phyloP scores from a whole-genome alignment of 2,329 filamentous ascomycete genomes.

The Cladosporium halotolerans region DNA sequence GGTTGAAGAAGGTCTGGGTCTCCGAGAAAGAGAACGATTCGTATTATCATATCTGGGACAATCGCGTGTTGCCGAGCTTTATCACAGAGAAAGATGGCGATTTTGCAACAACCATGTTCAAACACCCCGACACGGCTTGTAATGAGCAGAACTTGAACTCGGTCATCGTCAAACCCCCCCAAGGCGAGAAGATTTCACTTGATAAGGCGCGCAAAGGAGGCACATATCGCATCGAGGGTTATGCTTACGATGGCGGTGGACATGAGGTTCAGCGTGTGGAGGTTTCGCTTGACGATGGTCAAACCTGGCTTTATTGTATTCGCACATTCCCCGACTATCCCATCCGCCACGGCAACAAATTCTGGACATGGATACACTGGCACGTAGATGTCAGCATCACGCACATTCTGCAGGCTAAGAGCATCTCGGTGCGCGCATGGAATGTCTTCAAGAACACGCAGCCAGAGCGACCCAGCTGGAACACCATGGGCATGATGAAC shows the following conservation, averaged over 20 bases:
- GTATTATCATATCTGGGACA: slow-evolving; percentile 47
- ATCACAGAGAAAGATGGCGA: slow-evolving; percentile 45
- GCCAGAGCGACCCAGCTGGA: slow-evolving; percentile 42
- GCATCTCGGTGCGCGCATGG: slow-evolving; percentile 43
- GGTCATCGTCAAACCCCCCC: slow-evolving; percentile 41
- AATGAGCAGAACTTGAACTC: slow-evolving; percentile 47
- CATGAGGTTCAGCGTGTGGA: slow-evolving; percentile 47
- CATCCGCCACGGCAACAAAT: slow-evolving; percentile 47
- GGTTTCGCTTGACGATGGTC: slow-evolving; percentile 42
- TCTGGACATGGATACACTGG: slow-evolving; percentile 52
- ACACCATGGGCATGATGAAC: slow-evolving; percentile 51
- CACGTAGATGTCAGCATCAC: slow-evolving; percentile 43
- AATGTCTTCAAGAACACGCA: slow-evolving; percentile 49
- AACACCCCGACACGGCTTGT: slow-evolving; percentile 44
- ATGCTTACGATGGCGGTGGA: slow-evolving; percentile 47
- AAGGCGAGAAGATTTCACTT: slow-evolving; percentile 41
- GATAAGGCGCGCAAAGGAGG: slow-evolving; percentile 32
- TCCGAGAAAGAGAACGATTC: slow-evolving; percentile 36
- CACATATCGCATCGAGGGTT: slow-evolving; percentile 42
- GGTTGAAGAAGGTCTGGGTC: slow-evolving; percentile 37
- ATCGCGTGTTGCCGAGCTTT: slow-evolving; percentile 43
- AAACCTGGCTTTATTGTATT: slow-evolving; percentile 46
- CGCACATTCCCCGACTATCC: slow-evolving; percentile 44
- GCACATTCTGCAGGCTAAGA: slow-evolving; percentile 38
- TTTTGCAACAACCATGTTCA: slow-evolving; percentile 42